These are phyloP conservation scores for Gyrodon lividus DNA, from an alignment of 768 basidiomycete genomes.

Conservation along the genomic window DNA sequence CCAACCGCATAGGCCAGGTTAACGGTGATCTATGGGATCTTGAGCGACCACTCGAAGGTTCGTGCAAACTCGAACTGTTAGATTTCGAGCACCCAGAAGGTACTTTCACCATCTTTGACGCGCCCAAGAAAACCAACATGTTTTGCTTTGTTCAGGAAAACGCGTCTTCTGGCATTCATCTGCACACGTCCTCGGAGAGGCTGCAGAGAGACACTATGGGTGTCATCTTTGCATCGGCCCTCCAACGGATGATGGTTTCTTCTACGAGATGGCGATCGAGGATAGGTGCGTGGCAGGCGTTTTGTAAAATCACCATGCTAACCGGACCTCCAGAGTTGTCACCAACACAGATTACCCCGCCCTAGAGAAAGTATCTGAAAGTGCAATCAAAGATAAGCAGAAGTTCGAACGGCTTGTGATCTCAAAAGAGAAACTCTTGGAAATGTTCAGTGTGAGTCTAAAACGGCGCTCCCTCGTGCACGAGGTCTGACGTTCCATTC, in stretches of 20 bases:
- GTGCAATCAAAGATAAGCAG: constrained; percentile 93
- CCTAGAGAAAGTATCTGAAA: constrained; percentile 86
- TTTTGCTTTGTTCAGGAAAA: constrained; percentile 55
- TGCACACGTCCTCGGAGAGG: constrained; percentile 96
- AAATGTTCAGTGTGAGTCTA: constrained; percentile 89
- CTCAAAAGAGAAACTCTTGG: constrained; percentile 89
- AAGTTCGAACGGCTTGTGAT: constrained; percentile 93
- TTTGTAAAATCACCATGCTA: not conserved
- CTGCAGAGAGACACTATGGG: constrained; percentile 93
- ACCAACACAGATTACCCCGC: constrained; percentile 80
- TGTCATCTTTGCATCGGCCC: constrained; percentile 97
- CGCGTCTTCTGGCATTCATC: constrained; percentile 99
- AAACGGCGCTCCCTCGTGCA: not conserved
- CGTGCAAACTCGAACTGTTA: constrained; percentile 77
- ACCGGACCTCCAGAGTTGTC: constrained; percentile 54
- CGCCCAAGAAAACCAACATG: not conserved
- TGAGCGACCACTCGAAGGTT: constrained; percentile 87
- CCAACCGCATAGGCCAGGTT: constrained; percentile 51
- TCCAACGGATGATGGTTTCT: constrained; percentile 97
- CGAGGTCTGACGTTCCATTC: constrained; percentile 1
- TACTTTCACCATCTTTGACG: constrained; percentile 20
- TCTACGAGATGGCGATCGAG: constrained; percentile 96
- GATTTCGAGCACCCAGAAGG: constrained; percentile 94
- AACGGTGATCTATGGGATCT: constrained; percentile 91
- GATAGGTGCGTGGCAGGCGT: constrained; percentile 50